Evolutionary conservation across 2,329 filamentous ascomycete genomes (phyloP).

Genomic region (Ceratocystis variospora): DNA sequence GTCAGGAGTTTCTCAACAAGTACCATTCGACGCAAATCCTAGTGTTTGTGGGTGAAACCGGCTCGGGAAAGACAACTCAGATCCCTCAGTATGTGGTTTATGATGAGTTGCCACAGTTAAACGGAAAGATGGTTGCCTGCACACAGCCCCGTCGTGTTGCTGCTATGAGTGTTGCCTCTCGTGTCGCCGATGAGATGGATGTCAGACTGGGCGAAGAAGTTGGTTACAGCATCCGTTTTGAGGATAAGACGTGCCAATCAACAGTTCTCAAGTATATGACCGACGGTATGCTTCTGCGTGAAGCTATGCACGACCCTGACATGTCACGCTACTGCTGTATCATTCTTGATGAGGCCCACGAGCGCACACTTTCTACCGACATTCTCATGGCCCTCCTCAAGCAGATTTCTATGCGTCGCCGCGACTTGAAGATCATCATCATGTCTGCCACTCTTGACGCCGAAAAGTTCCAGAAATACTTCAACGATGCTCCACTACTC

Average conservation of each 20-base stretch:
- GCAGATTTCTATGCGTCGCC: slow-evolving; percentile 65
- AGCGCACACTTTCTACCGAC: slow-evolving; percentile 91
- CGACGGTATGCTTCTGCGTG: slow-evolving; percentile 92
- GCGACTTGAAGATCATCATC: slow-evolving; percentile 95
- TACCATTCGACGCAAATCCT: slow-evolving; percentile 93
- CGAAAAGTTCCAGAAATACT: slow-evolving; percentile 95
- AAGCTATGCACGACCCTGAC: slow-evolving; percentile 91
- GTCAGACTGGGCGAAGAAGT: slow-evolving; percentile 86
- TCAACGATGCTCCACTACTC: slow-evolving; percentile 82
- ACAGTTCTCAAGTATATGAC: slow-evolving; percentile 99
- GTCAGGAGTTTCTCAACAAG: slow-evolving; percentile 81
- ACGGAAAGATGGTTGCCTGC: slow-evolving; percentile 84
- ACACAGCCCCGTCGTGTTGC: slow-evolving; percentile 96
- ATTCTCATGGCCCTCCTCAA: slow-evolving; percentile 95
- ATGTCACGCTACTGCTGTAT: slow-evolving; percentile 91
- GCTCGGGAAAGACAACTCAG: slow-evolving; percentile 98
- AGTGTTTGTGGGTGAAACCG: slow-evolving; percentile 96
- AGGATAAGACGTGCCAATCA: slow-evolving; percentile 77
- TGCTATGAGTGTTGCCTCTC: slow-evolving; percentile 95
- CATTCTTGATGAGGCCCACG: slow-evolving; percentile 96
- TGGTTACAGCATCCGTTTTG: slow-evolving; percentile 97
- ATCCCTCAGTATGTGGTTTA: slow-evolving; percentile 97
- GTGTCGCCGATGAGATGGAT: slow-evolving; percentile 94
- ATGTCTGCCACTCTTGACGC: slow-evolving; percentile 97
- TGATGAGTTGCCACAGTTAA: slow-evolving; percentile 81